These are phyloP conservation scores for Apophysomyces trapeziformis DNA, from an alignment of 371 early-diverging fungal genomes.

Conservation along the genomic window DNA sequence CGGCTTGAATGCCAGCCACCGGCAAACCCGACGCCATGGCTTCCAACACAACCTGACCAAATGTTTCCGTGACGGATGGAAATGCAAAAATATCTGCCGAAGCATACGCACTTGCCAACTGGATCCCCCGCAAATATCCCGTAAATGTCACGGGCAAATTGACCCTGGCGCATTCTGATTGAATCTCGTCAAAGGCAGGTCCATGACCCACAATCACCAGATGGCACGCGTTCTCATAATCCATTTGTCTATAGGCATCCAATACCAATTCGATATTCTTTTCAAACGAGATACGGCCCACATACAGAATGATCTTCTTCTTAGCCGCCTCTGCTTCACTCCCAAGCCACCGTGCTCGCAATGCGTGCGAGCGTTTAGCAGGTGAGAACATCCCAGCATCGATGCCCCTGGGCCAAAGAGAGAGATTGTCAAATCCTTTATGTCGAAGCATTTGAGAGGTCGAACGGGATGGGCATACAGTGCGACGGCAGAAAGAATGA, in stretches of 20 bases:
- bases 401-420: slow-evolving; percentile 55
- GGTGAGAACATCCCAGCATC: slow-evolving; percentile 42
- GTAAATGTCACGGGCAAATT: slow-evolving; percentile 49
- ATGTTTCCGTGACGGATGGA: slow-evolving; percentile 52
- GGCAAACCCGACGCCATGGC: slow-evolving; percentile 54
- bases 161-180: slow-evolving; percentile 20
- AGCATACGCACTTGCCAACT: slow-evolving; percentile 46
- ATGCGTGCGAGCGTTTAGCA: slow-evolving; percentile 21
- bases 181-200: slow-evolving; percentile 46
- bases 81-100: slow-evolving; percentile 58
- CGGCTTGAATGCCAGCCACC: slow-evolving; percentile 45
- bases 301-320: slow-evolving; percentile 45
- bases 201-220: slow-evolving; percentile 58
- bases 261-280: slow-evolving; percentile 50
- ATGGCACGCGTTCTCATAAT: slow-evolving; percentile 40
- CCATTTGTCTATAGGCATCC: slow-evolving; percentile 46
- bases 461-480: slow-evolving; percentile 49
- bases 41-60: slow-evolving; percentile 56
- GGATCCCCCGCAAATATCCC: slow-evolving; percentile 45
- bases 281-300: slow-evolving; percentile 52
- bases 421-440: slow-evolving; percentile 39
- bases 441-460: slow-evolving; percentile 31
- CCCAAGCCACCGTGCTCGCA: slow-evolving; percentile 40
- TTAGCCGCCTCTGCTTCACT: slow-evolving; percentile 13
- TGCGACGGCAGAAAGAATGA: slow-evolving; percentile 39